phyloP scores from a whole-genome alignment of 1,284 basidiomycete genomes.

The Vanrija sp. region DNA sequence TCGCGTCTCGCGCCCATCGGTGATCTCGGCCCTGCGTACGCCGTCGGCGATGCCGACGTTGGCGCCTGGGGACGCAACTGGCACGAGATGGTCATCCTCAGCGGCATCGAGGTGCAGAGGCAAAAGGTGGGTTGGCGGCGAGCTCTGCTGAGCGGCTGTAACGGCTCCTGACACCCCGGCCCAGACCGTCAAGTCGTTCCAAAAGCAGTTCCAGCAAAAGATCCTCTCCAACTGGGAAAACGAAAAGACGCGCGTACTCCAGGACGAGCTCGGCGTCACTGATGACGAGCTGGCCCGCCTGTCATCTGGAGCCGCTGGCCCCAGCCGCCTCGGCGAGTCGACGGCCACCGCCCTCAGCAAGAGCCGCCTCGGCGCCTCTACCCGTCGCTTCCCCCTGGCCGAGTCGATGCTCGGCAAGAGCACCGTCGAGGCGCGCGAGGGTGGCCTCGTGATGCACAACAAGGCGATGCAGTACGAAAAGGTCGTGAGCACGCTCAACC shows the following conservation, averaged over 20 bases:
- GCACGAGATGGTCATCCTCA: conserved; percentile 47
- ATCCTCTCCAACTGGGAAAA: conserved; percentile 42
- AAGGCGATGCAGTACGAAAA: conserved; percentile 95
- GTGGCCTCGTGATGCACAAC: conserved; percentile 62
- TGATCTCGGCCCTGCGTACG: conserved; percentile 31
- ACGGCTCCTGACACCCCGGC: neutral
- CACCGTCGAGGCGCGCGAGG: conserved; percentile 33
- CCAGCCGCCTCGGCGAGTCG: conserved; percentile 19
- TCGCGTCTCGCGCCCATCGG: conserved; percentile 22
- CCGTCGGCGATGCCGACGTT: conserved; percentile 35
- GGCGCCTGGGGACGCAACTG: conserved; percentile 44
- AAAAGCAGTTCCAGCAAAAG: conserved; percentile 43
- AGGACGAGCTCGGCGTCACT: conserved; percentile 46
- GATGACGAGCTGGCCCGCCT: conserved; percentile 40
- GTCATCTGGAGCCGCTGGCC: conserved; percentile 7
- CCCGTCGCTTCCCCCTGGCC: conserved; percentile 36
- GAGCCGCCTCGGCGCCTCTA: conserved; percentile 34
- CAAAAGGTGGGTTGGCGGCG: conserved; percentile 30
- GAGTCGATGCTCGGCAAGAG: conserved; percentile 29
- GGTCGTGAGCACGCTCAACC: conserved; percentile 61
- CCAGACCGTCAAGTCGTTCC: conserved; percentile 43
- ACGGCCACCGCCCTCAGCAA: conserved; percentile 20
- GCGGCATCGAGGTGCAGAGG: conserved; percentile 44
- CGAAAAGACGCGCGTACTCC: conserved; percentile 41
- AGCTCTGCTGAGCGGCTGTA: neutral